A percentile compares a stretch with the other conserved stretches of the same genome.
phyloP scores from a whole-genome alignment of 257 asterid genomes.

The Nicotiana undulata region DNA sequence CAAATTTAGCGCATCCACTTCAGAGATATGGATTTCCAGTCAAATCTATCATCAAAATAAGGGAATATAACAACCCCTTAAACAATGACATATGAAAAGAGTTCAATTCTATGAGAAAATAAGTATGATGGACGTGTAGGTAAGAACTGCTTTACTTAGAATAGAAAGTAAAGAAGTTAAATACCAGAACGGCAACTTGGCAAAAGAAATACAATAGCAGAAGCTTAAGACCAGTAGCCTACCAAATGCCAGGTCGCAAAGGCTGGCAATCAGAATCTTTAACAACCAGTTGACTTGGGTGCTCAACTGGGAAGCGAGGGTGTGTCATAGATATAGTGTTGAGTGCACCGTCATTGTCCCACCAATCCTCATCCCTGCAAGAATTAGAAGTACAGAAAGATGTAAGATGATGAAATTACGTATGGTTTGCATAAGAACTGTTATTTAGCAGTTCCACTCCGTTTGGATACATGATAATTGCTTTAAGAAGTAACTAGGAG shows the following conservation, averaged over 20 bases:
- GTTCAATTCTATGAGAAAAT: not conserved
- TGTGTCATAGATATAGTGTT: constrained; percentile 98
- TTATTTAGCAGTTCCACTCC: not conserved
- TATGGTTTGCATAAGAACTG: not conserved
- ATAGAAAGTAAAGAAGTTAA: not conserved
- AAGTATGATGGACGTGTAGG: not conserved
- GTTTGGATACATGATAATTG: not conserved
- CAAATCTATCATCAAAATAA: not conserved
- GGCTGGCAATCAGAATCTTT: constrained; percentile 87
- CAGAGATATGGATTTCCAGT: not conserved
- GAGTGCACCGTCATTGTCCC: constrained; percentile 98
- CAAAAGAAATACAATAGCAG: not conserved
- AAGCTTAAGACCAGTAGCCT: constrained; percentile 13
- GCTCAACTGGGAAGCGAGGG: constrained; percentile 89
- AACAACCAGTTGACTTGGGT: constrained; percentile 52
- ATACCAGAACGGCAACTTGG: not conserved
- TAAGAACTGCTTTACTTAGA: not conserved
- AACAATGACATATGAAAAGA: not conserved
- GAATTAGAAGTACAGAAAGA: not conserved
- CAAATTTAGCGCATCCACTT: not conserved
- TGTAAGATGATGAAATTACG: not conserved
- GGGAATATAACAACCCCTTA: not conserved
- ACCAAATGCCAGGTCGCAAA: constrained; percentile 92
- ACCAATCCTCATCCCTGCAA: constrained; percentile 94
- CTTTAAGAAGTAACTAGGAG: not conserved